Evolutionary conservation across 495 filamentous ascomycete genomes (phyloP).

Genomic region (Hyaloscypha bicolor): DNA sequence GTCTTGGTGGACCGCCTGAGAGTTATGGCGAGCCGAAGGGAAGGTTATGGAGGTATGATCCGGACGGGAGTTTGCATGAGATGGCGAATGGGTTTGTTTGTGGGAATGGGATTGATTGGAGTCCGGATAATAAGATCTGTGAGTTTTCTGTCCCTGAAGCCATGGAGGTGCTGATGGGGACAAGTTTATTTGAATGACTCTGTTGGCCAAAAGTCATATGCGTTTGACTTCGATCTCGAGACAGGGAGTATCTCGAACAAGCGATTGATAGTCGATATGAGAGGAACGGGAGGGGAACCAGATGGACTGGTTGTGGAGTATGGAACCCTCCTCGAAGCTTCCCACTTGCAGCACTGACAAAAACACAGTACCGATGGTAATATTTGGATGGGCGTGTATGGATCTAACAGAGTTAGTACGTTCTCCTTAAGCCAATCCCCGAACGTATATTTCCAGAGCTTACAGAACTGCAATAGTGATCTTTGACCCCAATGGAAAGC

Average conservation of each 20-base stretch:
- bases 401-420: conserved; percentile 19
- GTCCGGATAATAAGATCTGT: conserved; percentile 38
- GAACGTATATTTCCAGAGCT: not conserved
- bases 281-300: conserved; percentile 28
- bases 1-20: conserved; percentile 8
- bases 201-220: conserved; percentile 31
- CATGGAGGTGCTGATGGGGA: not conserved
- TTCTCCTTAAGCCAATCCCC: not conserved
- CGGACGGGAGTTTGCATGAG: conserved; percentile 34
- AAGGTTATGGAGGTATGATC: conserved; percentile 40
- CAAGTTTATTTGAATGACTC: conserved; percentile 38
- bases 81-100: conserved; percentile 35
- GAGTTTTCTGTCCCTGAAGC: not conserved
- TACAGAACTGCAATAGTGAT: conserved; percentile 7
- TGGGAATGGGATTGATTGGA: conserved; percentile 41
- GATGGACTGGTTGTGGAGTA: conserved; percentile 38
- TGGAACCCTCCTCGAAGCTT: not conserved
- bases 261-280: conserved; percentile 31
- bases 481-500: conserved; percentile 12
- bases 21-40: conserved; percentile 18
- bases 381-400: conserved; percentile 21
- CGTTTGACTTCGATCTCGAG: conserved; percentile 37
- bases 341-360: not conserved
- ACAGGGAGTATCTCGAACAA: conserved; percentile 33
- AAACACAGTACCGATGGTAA: conserved; percentile 13